Evolutionary conservation across 2,329 filamentous ascomycete genomes (phyloP).

Genomic region (Aspergillaceae sp.): DNA sequence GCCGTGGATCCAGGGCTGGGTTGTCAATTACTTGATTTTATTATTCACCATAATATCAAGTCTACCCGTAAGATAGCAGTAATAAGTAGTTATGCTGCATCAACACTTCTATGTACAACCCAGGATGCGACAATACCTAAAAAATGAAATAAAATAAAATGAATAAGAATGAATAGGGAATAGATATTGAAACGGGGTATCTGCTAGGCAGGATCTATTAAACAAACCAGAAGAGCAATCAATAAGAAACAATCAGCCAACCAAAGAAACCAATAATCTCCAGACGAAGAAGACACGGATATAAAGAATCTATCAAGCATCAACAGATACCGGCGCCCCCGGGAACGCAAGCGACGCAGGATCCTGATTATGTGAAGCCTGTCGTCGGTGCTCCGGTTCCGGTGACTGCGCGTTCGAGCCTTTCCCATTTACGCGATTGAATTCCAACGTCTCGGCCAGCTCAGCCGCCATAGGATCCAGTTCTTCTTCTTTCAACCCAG

Average conservation of each 20-base stretch:
- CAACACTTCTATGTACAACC: not conserved
- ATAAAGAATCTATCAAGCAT: conserved; percentile 14
- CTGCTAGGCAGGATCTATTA: conserved; percentile 18
- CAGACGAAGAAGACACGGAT: not conserved
- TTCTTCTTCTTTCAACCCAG: conserved; percentile 40
- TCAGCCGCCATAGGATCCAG: conserved; percentile 41
- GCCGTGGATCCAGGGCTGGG: no score
- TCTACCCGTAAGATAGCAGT: no score
- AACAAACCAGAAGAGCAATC: not conserved
- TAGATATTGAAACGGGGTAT: conserved; percentile 20
- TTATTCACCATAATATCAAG: no score
- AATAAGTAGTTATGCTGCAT: no score
- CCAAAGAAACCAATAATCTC: not conserved
- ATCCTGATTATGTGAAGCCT: conserved; percentile 16
- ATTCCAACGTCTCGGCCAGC: conserved; percentile 38
- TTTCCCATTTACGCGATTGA: conserved; percentile 33
- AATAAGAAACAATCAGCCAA: not conserved
- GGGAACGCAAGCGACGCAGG: conserved; percentile 15
- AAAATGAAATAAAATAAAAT: not conserved
- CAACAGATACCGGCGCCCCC: conserved; percentile 24
- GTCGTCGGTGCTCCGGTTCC: conserved; percentile 18
- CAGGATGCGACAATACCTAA: conserved; percentile 1
- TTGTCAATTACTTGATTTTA: no score
- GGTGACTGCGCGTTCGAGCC: conserved; percentile 19
- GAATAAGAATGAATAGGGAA: conserved; percentile 1